Evolutionary conservation across 2,329 filamentous ascomycete genomes (phyloP), one percentile per base, ranked within the genome.

Genomic region (Onygenales sp.): DNA sequence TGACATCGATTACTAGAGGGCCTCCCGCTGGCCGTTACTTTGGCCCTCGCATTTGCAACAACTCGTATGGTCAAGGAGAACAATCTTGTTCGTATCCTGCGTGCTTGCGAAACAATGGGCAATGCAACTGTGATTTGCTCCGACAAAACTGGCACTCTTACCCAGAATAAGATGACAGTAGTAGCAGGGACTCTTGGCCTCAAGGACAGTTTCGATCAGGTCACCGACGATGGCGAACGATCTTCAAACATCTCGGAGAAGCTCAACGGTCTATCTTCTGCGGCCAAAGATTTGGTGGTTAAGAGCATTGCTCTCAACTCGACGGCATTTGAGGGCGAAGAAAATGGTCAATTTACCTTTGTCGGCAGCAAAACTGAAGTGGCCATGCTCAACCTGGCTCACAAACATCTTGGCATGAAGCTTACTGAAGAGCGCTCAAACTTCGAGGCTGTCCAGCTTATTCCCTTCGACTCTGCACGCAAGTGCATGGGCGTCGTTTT

Each of bases 331-430:
- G 85, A 89, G 65, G 84, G 85, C 44, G 83, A 87, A 17, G 79
- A 82, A n/a, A 80, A 87, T 84, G 85, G 11, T 69, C 50, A 59
- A 77, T 50, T 75, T 76, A 58, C 81, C 80, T 1, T 89, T 55
- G 84, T 89, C 59, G 86, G 86, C 45, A 88, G 85, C 62, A 89
- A 89, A 74, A 89, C 86, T 0, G 86, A 89, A 65, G 86, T 85
- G 4, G 85, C 86, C 2, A 70, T 89, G 54, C 76, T 90, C n/a
- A 79, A 82, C 31, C 80, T 88, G 61, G 85, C 84, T 11, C 78
- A 78, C 48, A 80, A 84, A 50, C 75, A 85, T 62, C 75, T 89
- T 5, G 83, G 77, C 13, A 84, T 31, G 11, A 79, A 82, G 2
- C 76, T 89, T 13, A 75, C 75, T 44, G 79, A 85, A 60, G 78